Evolutionary conservation across 2,329 filamentous ascomycete genomes (phyloP).

Genomic region (Colletotrichum sp.): DNA sequence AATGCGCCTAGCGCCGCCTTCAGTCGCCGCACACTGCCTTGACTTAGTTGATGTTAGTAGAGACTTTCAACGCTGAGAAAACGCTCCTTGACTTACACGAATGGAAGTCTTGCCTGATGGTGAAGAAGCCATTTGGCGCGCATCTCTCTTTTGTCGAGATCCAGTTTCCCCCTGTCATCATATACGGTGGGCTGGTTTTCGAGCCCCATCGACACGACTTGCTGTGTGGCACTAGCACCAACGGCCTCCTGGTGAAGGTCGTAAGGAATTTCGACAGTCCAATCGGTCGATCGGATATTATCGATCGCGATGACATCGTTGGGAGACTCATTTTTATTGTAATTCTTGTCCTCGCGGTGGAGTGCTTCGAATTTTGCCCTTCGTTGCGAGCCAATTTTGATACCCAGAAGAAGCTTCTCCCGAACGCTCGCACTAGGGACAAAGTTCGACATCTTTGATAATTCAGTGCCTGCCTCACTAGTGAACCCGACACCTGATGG

Average conservation of each 20-base stretch:
- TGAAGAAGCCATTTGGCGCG: background rate
- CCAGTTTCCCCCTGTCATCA: background rate
- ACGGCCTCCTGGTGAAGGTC: background rate
- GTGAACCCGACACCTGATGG: background rate
- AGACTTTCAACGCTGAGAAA: background rate
- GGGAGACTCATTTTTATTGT: background rate
- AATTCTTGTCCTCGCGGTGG: background rate
- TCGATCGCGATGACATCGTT: background rate
- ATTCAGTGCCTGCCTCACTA: background rate
- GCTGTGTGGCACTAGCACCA: background rate
- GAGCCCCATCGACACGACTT: background rate
- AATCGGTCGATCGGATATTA: background rate
- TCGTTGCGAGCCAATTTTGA: background rate
- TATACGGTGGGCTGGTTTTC: background rate
- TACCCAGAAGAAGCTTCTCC: background rate
- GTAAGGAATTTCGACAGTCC: background rate
- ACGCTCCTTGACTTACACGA: background rate
- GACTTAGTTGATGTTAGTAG: background rate
- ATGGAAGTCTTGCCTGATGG: background rate
- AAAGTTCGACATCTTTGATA: background rate
- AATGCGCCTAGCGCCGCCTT: background rate
- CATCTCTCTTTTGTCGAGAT: background rate
- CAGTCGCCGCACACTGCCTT: background rate
- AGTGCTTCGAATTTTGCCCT: background rate
- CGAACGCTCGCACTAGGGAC: background rate